phyloP scores from a whole-genome alignment of 441 rosid genomes.

The Gossypium lobatum region DNA sequence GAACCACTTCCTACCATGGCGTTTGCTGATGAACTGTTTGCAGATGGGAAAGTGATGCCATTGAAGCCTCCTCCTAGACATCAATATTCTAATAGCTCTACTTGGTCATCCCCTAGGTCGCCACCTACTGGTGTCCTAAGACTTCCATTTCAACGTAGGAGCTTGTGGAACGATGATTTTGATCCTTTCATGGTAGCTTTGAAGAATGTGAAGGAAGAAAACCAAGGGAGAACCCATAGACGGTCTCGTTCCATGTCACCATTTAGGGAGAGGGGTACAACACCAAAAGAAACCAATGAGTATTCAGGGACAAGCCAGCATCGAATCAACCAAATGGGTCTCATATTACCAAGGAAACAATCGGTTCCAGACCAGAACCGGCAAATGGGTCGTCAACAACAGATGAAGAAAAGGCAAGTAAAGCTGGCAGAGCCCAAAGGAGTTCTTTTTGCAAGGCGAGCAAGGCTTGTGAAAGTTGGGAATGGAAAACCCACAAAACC shows the following conservation, averaged over 20 bases:
- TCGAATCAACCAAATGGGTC: neutral
- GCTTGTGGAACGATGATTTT: conserved; percentile 45
- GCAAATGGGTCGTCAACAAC: neutral
- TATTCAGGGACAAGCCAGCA: neutral
- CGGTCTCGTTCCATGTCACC: conserved; percentile 33
- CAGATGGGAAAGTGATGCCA: conserved; percentile 37
- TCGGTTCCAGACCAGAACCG: neutral
- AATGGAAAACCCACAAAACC: conserved; percentile 11
- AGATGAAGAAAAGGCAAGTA: neutral
- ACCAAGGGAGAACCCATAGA: conserved; percentile 11
- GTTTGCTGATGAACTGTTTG: conserved; percentile 48
- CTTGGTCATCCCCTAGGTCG: conserved; percentile 19
- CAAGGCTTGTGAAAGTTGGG: conserved; percentile 31
- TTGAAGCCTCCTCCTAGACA: conserved; percentile 39
- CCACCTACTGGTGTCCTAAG: conserved; percentile 20
- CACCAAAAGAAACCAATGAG: neutral
- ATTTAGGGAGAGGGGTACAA: neutral
- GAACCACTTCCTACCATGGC: conserved; percentile 36
- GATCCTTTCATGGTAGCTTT: conserved; percentile 53
- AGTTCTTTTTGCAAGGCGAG: conserved; percentile 28
- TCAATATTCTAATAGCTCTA: conserved; percentile 4
- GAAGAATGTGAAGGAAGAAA: conserved; percentile 36
- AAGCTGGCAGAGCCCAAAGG: conserved; percentile 32
- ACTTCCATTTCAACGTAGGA: conserved; percentile 26
- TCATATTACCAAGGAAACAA: neutral